Evolutionary conservation across 1,139 yeast species (phyloP).

Genomic region (Candida tunisiensis): DNA sequence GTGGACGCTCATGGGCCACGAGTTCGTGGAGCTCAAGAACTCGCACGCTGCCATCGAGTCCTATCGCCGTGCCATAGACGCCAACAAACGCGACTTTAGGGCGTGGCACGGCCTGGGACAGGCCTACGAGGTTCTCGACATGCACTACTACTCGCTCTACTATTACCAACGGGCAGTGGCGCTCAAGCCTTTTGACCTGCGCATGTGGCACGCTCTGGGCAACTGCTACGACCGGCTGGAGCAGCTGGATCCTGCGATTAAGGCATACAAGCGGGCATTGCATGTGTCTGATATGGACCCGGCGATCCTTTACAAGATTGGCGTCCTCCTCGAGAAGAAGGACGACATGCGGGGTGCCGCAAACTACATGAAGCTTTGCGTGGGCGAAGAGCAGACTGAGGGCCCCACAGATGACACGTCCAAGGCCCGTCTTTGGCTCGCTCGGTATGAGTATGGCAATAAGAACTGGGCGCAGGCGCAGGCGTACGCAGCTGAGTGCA

Average conservation of each 20-base stretch:
- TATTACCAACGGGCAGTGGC: conserved; percentile 87
- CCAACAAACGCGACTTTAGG: conserved; percentile 75
- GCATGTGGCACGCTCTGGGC: conserved; percentile 97
- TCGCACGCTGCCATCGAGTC: conserved; percentile 97
- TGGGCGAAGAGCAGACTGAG: conserved; percentile 51
- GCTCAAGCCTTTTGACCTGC: conserved; percentile 60
- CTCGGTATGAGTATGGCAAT: conserved; percentile 43
- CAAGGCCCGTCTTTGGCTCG: conserved; percentile 79
- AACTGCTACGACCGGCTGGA: conserved; percentile 74
- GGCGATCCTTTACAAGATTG: conserved; percentile 47
- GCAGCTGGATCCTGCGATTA: conserved; percentile 47
- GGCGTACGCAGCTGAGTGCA: conserved; percentile 55
- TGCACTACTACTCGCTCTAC: conserved; percentile 84
- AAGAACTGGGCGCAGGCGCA: conserved; percentile 54
- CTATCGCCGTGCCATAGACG: conserved; percentile 83
- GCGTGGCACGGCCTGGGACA: conserved; percentile 99
- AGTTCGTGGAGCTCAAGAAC: conserved; percentile 88
- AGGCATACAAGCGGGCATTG: conserved; percentile 33
- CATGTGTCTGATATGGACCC: conserved; percentile 32
- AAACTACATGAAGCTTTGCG: conserved; percentile 51
- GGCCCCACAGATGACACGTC: conserved; percentile 54
- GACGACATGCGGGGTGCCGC: conserved; percentile 37
- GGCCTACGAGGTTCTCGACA: conserved; percentile 91
- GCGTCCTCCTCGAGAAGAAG: conserved; percentile 43
- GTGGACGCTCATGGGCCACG: conserved; percentile 99